Evolutionary conservation across 2,329 filamentous ascomycete genomes (phyloP).

Genomic region (Nectriaceae sp.): DNA sequence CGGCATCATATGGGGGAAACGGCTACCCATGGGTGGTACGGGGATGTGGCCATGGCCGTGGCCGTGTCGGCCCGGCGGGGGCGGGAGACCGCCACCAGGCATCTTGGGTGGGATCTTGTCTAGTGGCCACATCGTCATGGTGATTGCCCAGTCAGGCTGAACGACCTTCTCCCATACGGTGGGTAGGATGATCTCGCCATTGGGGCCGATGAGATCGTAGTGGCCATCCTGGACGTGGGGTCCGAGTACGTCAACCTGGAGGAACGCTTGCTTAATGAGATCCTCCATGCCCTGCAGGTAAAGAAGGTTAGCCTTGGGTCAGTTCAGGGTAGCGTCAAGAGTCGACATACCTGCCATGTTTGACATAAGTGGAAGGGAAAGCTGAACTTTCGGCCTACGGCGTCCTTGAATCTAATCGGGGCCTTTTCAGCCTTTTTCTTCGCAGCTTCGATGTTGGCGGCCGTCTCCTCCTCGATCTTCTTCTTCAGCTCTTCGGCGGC

Average conservation of each 20-base stretch:
- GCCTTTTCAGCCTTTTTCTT: slow-evolving; percentile 62
- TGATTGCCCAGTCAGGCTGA: slow-evolving; percentile 65
- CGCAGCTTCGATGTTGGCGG: slow-evolving; percentile 48
- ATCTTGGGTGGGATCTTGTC: slow-evolving; percentile 41
- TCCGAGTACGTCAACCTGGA: slow-evolving; percentile 75
- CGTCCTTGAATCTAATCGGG: slow-evolving; percentile 88
- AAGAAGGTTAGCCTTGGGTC: slow-evolving; percentile 24
- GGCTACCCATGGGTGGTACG: neutral
- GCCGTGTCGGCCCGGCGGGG: slow-evolving; percentile 16
- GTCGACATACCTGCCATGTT: slow-evolving; percentile 71
- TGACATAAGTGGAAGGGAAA: slow-evolving; percentile 86
- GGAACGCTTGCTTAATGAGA: slow-evolving; percentile 80
- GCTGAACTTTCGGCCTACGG: slow-evolving; percentile 86
- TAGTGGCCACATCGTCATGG: slow-evolving; percentile 62
- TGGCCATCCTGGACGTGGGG: slow-evolving; percentile 76
- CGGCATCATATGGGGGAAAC: slow-evolving; percentile 9
- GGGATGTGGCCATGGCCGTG: neutral
- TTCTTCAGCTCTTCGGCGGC: slow-evolving; percentile 62
- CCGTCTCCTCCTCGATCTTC: slow-evolving; percentile 58
- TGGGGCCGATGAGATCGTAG: slow-evolving; percentile 78
- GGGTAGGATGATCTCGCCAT: slow-evolving; percentile 81
- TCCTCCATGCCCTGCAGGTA: slow-evolving; percentile 83
- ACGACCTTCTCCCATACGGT: slow-evolving; percentile 78
- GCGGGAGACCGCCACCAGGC: slow-evolving; percentile 21
- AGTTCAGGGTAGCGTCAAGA: too few relatives aligned